Conservation (phyloP, 768 basidiomycete genomes). For the Boletus rufocinnamomeus region DNA sequence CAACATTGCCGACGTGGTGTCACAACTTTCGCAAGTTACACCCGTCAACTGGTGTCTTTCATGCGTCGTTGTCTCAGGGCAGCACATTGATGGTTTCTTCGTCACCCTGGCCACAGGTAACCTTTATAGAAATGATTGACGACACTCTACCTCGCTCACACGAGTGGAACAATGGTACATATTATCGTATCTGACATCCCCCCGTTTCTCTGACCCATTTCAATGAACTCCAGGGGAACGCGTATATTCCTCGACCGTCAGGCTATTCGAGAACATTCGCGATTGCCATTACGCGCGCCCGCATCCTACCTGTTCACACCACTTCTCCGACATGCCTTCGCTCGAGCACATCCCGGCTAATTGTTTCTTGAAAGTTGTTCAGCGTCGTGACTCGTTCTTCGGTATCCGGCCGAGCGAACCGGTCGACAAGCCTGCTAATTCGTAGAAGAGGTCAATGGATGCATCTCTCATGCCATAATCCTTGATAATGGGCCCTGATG, state of each 20-base stretch:
- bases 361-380: not conserved
- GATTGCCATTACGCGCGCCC: not conserved
- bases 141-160: not conserved
- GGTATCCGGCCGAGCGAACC: not conserved
- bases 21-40: no score
- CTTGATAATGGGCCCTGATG: not conserved
- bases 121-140: no score
- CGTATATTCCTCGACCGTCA: not conserved
- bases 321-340: not conserved
- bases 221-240: not conserved
- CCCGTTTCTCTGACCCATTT: not conserved
- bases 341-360: not conserved
- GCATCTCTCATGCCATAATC: not conserved
- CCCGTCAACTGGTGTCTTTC: no score
- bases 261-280: not conserved
- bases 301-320: not conserved
- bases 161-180: not conserved
- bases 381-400: no score
- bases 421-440: no score
- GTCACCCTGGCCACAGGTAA: no score
- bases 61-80: no score
- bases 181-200: not conserved
- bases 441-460: not conserved
- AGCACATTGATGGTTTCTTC: no score
- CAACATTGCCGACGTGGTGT: no score